Evolutionary conservation across 352 stramenopile species (phyloP).

Genomic region (Pythium biforme): DNA sequence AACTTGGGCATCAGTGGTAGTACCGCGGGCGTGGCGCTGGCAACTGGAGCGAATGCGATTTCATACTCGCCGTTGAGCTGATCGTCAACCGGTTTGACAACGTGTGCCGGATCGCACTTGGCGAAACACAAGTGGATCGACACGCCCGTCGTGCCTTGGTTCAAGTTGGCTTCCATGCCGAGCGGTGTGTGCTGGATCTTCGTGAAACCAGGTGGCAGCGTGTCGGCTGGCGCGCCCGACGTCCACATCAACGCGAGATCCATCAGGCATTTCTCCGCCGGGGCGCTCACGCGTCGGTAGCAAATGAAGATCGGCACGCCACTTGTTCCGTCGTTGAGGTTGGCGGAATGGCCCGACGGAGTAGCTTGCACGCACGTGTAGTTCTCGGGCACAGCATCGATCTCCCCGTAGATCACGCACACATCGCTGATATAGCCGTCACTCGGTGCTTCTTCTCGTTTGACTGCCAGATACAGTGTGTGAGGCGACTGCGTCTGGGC

Average conservation of each 20-base stretch:
- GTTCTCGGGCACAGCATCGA: constrained; percentile 75
- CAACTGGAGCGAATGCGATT: constrained; percentile 30
- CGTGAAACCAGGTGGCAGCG: constrained; percentile 64
- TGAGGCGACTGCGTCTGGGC: constrained; percentile 71
- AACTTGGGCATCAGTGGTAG: constrained; percentile 47
- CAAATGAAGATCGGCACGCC: constrained; percentile 86
- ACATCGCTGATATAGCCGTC: constrained; percentile 65
- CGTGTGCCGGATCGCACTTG: constrained; percentile 50
- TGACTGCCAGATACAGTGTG: constrained; percentile 72
- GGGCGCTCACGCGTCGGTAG: constrained; percentile 44
- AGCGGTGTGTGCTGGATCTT: constrained; percentile 87
- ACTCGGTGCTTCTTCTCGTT: constrained; percentile 49
- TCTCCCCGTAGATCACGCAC: constrained; percentile 84
- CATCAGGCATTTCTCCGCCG: constrained; percentile 60
- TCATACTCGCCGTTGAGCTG: constrained; percentile 81
- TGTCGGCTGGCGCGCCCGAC: constrained; percentile 55
- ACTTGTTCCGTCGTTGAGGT: constrained; percentile 77
- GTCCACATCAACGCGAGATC: constrained; percentile 79
- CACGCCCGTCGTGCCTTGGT: constrained; percentile 71
- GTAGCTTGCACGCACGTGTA: constrained; percentile 76
- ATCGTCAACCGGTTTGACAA: constrained; percentile 62
- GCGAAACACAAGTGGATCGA: constrained; percentile 75
- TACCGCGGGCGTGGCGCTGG: neutral
- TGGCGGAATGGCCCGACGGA: constrained; percentile 65
- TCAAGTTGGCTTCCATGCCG: constrained; percentile 86